Evolutionary conservation across 257 asterid genomes (phyloP), one percentile per base, ranked within the genome.

Genomic region (Solanum habrochaites): DNA sequence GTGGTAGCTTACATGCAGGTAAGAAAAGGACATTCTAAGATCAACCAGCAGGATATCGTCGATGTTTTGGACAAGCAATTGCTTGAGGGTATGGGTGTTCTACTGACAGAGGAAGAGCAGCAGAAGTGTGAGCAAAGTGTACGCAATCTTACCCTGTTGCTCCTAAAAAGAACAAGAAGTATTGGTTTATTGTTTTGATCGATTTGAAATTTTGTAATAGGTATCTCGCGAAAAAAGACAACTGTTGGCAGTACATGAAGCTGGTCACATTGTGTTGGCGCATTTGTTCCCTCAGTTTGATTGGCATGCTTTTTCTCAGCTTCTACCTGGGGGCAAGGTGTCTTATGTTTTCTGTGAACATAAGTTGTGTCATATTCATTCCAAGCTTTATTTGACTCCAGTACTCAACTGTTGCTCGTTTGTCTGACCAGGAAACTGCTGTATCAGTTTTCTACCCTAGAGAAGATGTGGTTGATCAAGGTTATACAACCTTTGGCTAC

Each of bases 241-340:
- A 89, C 90, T 97, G 64, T 91, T 97, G 89, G 99, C 99, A 10
- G 99, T 97, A 90, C 99, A 97, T 67, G 99, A 97, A 94, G 99
- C 99, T 86, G 99, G 99, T 82, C 99, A 97, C 92, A 91, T 97
- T 87, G 93, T 97, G 88, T 91, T 97, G 94, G 98, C 99, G 75
- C 99, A 97, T 90, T 91, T 97, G 89, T 97, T 97, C 91, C 99
- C 99, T 83, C 92, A 91, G 86, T 97, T 94, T 90, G 99, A 97
- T 90, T 95, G 98, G 99, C 99, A 97, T 91, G 99, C 99, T 78
- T 97, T 97, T 91, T 95, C 99, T 88, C 99, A 97, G 98, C 96
- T 97, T 87, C 93, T 97, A 78, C 99, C 99, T 82, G 99, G 99
- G 62, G 99, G 99, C 89, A 95, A 95, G 96, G 99, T 56, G 64